Percentiles rank a stretch among this genome's conserved stretches.
Conservation (phyloP, 257 asterid genomes). For the Penstemon newberryi region DNA sequence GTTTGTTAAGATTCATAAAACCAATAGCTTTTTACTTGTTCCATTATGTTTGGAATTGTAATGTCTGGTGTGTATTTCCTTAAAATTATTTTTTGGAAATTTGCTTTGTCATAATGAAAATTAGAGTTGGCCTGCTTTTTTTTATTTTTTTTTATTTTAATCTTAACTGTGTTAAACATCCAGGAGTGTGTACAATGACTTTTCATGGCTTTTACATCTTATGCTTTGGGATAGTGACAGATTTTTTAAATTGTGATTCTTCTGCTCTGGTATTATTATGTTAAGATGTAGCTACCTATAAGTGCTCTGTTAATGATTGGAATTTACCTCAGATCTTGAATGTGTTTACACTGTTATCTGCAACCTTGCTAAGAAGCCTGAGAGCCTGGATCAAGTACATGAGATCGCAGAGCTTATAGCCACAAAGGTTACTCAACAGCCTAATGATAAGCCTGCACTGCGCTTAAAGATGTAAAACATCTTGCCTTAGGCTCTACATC, state of each 20-base stretch:
- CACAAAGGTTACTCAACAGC: conserved; percentile 68
- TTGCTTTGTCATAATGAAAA: no score
- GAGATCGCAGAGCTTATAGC: conserved; percentile 82
- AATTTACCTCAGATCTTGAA: conserved; percentile 70
- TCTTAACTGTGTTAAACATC: no score
- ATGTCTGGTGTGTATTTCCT: background rate
- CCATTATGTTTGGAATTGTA: background rate
- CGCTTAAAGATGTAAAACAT: conserved; percentile 77
- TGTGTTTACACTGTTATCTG: conserved; percentile 81
- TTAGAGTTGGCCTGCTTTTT: no score
- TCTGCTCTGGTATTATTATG: no score
- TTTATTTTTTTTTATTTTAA: no score
- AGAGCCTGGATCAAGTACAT: conserved; percentile 69
- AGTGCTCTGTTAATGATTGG: background rate
- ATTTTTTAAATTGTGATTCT: no score
- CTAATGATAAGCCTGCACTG: conserved; percentile 71
- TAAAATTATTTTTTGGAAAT: no score
- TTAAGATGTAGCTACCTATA: no score
- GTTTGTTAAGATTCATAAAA: background rate
- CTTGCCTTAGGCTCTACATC: background rate
- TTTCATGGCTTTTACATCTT: no score
- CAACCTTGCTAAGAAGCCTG: conserved; percentile 83
- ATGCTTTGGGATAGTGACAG: no score
- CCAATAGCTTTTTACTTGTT: background rate
- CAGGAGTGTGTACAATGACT: no score